Evolutionary conservation across 2,329 filamentous ascomycete species (phyloP).

Genomic region (Gyromitra esculenta): DNA sequence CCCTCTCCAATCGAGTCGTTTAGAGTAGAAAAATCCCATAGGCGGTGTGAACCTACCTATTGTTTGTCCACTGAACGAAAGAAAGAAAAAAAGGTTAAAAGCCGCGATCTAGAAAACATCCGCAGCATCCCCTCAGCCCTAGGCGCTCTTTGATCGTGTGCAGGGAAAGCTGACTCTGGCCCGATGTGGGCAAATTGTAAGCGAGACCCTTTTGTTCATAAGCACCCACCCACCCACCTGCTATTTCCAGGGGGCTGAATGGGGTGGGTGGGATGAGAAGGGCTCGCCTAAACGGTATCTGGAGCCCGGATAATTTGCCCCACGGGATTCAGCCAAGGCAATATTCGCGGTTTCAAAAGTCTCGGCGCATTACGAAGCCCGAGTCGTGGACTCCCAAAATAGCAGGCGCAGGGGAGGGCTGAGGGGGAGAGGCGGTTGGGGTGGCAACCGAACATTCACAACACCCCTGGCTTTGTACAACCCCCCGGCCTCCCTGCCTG

Average conservation of each 20-base stretch:
- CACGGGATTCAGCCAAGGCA: constrained; percentile 14
- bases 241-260: not conserved
- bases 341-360: constrained; percentile 1
- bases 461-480: constrained; percentile 15
- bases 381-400: constrained; percentile 9
- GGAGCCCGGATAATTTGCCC: constrained; percentile 27
- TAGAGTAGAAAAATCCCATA: not conserved
- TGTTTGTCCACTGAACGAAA: no score
- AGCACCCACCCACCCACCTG: not conserved
- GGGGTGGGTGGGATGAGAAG: not conserved
- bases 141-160: not conserved
- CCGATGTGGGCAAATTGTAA: not conserved
- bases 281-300: constrained; percentile 1
- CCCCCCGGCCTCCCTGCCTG: constrained; percentile 12
- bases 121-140: constrained; percentile 3
- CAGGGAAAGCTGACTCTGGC: not conserved
- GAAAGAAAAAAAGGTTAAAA: no score
- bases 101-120: not conserved
- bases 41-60: not conserved
- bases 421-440: constrained; percentile 6
- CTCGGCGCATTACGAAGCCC: constrained; percentile 4
- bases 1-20: not conserved
- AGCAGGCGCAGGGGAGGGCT: constrained; percentile 8
- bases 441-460: constrained; percentile 31
- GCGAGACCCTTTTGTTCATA: not conserved